phyloP scores from a whole-genome alignment of 2,329 filamentous ascomycete species.

The Penicillium sp. region DNA sequence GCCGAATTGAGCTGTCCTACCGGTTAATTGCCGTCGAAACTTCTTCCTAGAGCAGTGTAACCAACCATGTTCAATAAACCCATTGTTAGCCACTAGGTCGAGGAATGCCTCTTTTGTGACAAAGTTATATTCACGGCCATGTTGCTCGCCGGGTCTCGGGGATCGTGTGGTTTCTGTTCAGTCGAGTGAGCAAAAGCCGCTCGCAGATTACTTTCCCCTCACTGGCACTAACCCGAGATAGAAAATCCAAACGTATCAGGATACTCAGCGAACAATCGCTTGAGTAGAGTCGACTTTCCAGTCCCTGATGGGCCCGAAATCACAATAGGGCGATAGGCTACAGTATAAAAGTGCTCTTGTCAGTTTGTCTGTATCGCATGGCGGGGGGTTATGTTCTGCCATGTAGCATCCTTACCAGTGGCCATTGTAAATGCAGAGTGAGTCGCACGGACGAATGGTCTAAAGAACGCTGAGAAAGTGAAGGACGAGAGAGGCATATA shows the following conservation, averaged over 20 bases:
- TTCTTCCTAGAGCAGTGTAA: neutral
- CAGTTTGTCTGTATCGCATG: neutral
- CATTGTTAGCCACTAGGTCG: slow-evolving; percentile 62
- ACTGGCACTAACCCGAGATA: slow-evolving; percentile 35
- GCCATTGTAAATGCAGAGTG: slow-evolving; percentile 23
- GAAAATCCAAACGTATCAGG: slow-evolving; percentile 46
- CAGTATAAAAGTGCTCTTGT: neutral
- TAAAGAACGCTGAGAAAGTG: slow-evolving; percentile 2
- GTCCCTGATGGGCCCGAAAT: slow-evolving; percentile 42
- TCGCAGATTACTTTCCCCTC: neutral
- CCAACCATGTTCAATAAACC: slow-evolving; percentile 71
- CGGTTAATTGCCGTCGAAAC: neutral
- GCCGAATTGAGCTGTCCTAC: slow-evolving; percentile 65
- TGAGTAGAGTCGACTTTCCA: slow-evolving; percentile 45
- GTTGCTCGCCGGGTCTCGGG: slow-evolving; percentile 70
- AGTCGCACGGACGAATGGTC: neutral
- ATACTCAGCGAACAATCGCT: slow-evolving; percentile 41
- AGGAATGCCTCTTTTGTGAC: slow-evolving; percentile 66
- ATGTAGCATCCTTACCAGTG: slow-evolving; percentile 20
- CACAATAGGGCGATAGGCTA: slow-evolving; percentile 1
- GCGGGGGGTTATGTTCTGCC: neutral
- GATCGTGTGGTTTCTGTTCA: slow-evolving; percentile 70
- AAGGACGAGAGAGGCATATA: slow-evolving; percentile 23
- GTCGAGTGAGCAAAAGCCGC: slow-evolving; percentile 14
- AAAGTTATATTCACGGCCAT: slow-evolving; percentile 82